Evolutionary conservation across 1,284 basidiomycete species (phyloP).

Genomic region (Austroboletus olivaceoglutinosus): DNA sequence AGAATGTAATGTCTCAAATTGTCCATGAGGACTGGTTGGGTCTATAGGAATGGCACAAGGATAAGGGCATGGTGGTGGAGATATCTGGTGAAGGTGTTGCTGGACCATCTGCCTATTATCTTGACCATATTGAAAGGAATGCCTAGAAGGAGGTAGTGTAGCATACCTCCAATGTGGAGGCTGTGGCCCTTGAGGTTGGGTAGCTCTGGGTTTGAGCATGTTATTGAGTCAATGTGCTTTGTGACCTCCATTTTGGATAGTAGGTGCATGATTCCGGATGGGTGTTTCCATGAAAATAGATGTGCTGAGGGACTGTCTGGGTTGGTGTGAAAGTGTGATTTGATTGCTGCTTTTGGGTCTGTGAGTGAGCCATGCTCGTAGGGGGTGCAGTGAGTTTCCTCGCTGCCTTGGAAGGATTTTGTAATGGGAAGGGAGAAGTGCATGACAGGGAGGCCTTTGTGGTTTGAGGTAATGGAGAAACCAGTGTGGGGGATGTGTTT

Average conservation of each 20-base stretch:
- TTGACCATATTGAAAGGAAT: neutral
- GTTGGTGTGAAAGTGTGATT: neutral
- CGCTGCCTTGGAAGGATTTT: neutral
- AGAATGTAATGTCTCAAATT: neutral
- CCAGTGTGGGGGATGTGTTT: neutral
- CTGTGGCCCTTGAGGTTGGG: neutral
- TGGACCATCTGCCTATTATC: neutral
- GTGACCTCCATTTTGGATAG: neutral
- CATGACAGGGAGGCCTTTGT: neutral
- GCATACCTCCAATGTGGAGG: neutral
- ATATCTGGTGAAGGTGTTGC: neutral
- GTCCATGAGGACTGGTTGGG: neutral
- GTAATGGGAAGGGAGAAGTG: neutral
- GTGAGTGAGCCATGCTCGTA: neutral
- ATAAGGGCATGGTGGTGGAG: neutral
- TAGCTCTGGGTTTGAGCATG: neutral
- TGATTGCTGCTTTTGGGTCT: neutral
- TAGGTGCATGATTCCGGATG: neutral
- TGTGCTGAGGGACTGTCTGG: neutral
- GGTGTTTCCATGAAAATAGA: neutral
- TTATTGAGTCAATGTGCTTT: neutral
- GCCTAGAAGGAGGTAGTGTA: neutral
- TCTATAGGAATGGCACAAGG: neutral
- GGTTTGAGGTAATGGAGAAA: neutral
- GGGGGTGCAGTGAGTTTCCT: neutral